phyloP scores from a whole-genome alignment of 768 basidiomycete genomes.

The Tricholomella constricta region DNA sequence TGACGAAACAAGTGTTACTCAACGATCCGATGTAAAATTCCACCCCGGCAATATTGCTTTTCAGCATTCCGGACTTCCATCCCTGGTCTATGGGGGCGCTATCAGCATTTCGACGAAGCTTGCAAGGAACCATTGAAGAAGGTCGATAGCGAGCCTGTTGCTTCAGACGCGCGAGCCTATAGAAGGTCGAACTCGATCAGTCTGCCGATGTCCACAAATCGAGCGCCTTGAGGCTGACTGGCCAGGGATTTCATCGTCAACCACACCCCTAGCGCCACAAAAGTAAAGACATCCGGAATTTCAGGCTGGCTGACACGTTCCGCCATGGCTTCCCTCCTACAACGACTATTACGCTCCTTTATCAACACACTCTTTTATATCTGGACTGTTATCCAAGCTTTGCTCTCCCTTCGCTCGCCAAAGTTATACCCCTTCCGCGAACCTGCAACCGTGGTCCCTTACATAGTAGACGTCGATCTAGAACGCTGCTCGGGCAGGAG shows the following conservation, averaged over 20 bases:
- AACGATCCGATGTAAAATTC: no score
- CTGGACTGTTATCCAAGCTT: slow-evolving; percentile 21
- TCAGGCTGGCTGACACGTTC: slow-evolving; percentile 1
- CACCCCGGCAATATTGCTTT: no score
- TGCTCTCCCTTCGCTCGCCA: slow-evolving; percentile 16
- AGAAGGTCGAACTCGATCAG: background rate
- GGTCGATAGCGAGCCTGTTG: no score
- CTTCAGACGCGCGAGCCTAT: background rate
- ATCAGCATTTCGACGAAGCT: no score
- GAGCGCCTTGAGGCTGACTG: background rate
- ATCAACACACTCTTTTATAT: slow-evolving; percentile 21
- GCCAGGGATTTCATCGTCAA: slow-evolving; percentile 1
- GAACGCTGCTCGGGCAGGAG: slow-evolving; percentile 10
- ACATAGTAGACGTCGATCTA: slow-evolving; percentile 9
- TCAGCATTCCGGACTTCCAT: no score
- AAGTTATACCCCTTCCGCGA: slow-evolving; percentile 11
- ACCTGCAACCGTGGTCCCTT: slow-evolving; percentile 15
- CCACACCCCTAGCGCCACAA: slow-evolving; percentile 4
- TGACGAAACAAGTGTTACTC: no score
- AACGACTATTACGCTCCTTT: slow-evolving; percentile 18
- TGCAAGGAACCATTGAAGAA: no score
- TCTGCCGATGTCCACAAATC: background rate
- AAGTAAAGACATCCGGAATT: background rate
- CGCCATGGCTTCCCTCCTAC: slow-evolving; percentile 16
- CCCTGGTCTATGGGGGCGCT: no score